Base-by-base conservation (phyloP, 805 yeast species). In the Saturnispora dispora region DNA sequence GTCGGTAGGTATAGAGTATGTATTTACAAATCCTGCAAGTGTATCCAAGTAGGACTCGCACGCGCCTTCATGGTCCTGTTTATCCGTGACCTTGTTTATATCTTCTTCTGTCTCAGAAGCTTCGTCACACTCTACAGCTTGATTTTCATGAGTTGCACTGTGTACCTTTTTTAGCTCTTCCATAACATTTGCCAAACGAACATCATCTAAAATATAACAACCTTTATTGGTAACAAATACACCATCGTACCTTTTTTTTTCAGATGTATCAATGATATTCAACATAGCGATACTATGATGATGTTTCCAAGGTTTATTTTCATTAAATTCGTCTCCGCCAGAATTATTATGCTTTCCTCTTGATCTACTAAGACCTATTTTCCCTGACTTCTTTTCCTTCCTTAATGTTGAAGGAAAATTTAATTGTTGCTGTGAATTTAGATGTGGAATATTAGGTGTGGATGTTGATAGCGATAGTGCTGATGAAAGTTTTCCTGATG, bases 291-390 rank as follows among this genome's bases (percentile, higher is more conserved):
- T 28, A 53, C 80, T 85, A 30, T 71, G 72, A 66, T 88, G 97
- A 60, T 83, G 82, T 60, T 90, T 89, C 96, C 97, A 89, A 0
- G 98, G 98, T 65, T 89, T 88, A 53, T 85, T 87, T 60, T 85
- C 95, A 62, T 90, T 84, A 65, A 90, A 89, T 27, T 66, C 65
- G 17, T 71, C 71, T 53, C 72, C 71, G 54, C 72, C 74, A 49
- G 66, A 70, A 9, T 40, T 35, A 60, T 66, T 64, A 3, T 50
- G 50, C 37, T 59, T 45, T 48, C 45, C 5, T 49, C 52, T 53
- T 44, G 51, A 39, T 67, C 69, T 58, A 10, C 52, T 48, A 20
- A 52, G 39, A 18, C 35, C 33, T 10, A 44, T 30, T 18, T 48
- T 44, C 30, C 32, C 32, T 72, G 71, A 40, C 39, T 52, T 52